A percentile compares a stretch with the other conserved stretches of the same genome.
These are phyloP conservation scores for Mucor piriformis DNA, from an alignment of 371 early-diverging fungal species.

Conservation along the genomic window DNA sequence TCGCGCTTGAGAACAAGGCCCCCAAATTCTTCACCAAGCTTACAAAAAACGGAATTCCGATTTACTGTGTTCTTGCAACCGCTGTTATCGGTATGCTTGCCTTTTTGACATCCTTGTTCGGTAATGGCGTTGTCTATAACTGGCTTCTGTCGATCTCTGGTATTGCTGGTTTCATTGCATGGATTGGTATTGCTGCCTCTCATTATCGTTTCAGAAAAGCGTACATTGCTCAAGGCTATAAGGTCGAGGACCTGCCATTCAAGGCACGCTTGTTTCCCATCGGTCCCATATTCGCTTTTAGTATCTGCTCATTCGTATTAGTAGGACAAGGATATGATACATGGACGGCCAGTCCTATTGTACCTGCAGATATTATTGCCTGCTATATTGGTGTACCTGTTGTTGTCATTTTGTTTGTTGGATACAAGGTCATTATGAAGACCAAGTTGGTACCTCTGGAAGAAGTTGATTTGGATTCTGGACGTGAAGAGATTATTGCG, in stretches of 20 bases:
- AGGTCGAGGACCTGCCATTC: constrained; percentile 72
- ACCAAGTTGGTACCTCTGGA: constrained; percentile 57
- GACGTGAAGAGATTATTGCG: constrained; percentile 39
- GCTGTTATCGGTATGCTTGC: constrained; percentile 55
- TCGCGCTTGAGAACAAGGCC: constrained; percentile 65
- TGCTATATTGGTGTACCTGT: constrained; percentile 45
- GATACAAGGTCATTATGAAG: constrained; percentile 57
- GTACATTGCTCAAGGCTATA: constrained; percentile 69
- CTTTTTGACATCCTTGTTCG: constrained; percentile 54
- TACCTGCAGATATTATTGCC: constrained; percentile 33
- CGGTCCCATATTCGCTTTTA: constrained; percentile 70
- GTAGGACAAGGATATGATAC: constrained; percentile 66
- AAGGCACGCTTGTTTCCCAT: constrained; percentile 69
- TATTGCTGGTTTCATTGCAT: constrained; percentile 77
- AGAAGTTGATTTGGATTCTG: constrained; percentile 63
- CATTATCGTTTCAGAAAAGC: constrained; percentile 85
- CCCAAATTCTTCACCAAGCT: constrained; percentile 48
- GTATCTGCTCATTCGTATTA: constrained; percentile 57
- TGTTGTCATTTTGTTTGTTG: constrained; percentile 36
- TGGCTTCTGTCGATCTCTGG: constrained; percentile 68
- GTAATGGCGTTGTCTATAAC: constrained; percentile 51
- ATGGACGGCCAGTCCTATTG: constrained; percentile 33
- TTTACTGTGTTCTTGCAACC: constrained; percentile 55
- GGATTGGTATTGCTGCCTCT: constrained; percentile 73
- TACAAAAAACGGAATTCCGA: constrained; percentile 54